These are phyloP conservation scores for Xylariales sp. DNA, from an alignment of 2,329 filamentous ascomycete species.

Conservation along the genomic window DNA sequence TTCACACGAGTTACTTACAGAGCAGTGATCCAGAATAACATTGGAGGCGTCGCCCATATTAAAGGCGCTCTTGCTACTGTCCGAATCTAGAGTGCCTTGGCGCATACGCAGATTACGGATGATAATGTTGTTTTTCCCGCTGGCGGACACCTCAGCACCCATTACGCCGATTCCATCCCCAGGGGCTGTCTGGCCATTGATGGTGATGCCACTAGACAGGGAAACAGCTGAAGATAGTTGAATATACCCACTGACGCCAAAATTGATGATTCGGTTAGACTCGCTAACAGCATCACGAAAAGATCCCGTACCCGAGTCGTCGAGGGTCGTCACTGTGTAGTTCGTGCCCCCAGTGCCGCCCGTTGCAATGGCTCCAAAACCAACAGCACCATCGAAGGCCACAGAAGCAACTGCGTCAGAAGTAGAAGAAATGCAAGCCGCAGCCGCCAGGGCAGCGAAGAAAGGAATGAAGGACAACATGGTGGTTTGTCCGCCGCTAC, in stretches of 20 bases:
- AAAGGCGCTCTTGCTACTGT: constrained; percentile 36
- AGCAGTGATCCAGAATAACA: constrained; percentile 42
- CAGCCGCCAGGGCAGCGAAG: no score
- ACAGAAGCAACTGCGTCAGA: no score
- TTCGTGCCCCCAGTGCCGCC: constrained; percentile 37
- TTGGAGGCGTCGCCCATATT: constrained; percentile 35
- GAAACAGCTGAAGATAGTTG: constrained; percentile 36
- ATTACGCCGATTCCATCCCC: constrained; percentile 26
- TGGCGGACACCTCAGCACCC: constrained; percentile 17
- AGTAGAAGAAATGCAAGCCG: no score
- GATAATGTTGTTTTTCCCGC: constrained; percentile 22
- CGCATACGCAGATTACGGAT: constrained; percentile 38
- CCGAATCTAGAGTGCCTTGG: constrained; percentile 32
- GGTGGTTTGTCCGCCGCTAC: no score
- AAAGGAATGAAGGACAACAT: no score
- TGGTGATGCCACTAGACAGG: constrained; percentile 35
- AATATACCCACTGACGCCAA: constrained; percentile 40
- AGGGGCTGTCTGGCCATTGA: constrained; percentile 42
- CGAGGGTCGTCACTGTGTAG: constrained; percentile 39
- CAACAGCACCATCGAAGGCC: constrained; percentile 43
- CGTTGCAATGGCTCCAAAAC: constrained; percentile 39
- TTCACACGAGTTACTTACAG: no score
- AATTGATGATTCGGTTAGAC: constrained; percentile 37
- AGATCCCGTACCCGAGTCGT: constrained; percentile 38
- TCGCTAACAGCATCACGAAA: constrained; percentile 42